Evolutionary conservation across 352 stramenopile species (phyloP), one percentile per base, ranked within the genome.

Genomic region (Phytophthora hybrid): DNA sequence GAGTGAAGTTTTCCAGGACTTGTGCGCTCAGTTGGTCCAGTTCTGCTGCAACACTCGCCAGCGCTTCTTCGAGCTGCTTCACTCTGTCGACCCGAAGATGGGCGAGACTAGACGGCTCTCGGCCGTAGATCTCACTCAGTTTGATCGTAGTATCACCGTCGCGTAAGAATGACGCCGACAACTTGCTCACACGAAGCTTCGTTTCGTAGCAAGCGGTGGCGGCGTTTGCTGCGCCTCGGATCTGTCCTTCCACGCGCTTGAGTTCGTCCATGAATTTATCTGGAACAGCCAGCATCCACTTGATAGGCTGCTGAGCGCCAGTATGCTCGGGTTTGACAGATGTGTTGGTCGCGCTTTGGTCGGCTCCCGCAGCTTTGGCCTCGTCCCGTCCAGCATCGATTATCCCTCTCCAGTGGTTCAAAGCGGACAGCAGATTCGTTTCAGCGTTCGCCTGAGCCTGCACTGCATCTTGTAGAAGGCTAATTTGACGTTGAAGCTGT

Each of bases 401-500:
- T 1, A 92, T 59, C 1, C 74, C 59, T 2, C 76, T 78, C 82
- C 82, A 88, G 44, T 80, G 69, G 4, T 75, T 70, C 1, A 91
- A 66, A 14, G 72, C 73, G 32, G 66, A 76, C 29, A 84, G 51
- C 1, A 91, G 55, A 60, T 69, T 83, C 8, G 75, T 65, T 62
- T 85, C 80, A 3, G 72, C 65, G 37, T 80, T 76, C n/a, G 87
- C 69, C 11, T 62, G 78, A 2, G 69, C 75, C 3, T 60, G 37
- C 16, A 86, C 59, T 1, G 81, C 80, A 44, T 83, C 73, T 55
- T 90, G 78, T 2, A 90, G 54, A 11, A 92, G 23, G 5, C 55
- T 54, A 29, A 92, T 51, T 57, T 92, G 81, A 8, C 85, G 77
- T 51, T 85, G 79, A 5, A 92, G 80, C 62, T 92, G 85, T 31